These are phyloP conservation scores for Phytophthora hybrid DNA, from an alignment of 352 stramenopile species.

Conservation along the genomic window DNA sequence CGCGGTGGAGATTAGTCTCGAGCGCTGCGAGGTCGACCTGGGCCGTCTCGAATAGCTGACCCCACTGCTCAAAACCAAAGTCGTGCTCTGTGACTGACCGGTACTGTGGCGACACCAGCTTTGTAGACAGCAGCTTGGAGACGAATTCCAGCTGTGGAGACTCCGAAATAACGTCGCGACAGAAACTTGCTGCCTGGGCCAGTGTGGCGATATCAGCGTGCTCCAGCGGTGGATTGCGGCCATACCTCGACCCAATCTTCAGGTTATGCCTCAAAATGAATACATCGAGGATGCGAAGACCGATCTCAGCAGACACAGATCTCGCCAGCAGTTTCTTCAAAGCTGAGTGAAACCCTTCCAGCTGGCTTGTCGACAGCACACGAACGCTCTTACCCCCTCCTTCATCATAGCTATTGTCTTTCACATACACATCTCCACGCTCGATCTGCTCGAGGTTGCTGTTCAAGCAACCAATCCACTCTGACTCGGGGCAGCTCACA, in stretches of 20 bases:
- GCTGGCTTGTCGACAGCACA: not conserved
- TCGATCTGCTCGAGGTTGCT: not conserved
- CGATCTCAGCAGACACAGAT: not conserved
- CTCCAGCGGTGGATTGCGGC: not conserved
- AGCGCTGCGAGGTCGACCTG: not conserved
- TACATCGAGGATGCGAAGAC: not conserved
- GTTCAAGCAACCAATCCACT: not conserved
- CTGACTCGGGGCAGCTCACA: not conserved
- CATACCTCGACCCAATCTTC: not conserved
- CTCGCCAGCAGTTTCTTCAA: not conserved
- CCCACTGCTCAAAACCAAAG: not conserved
- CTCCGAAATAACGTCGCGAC: not conserved
- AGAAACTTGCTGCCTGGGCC: not conserved
- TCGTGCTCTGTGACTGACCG: not conserved
- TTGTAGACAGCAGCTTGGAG: not conserved
- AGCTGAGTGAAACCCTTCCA: not conserved
- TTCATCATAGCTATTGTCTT: not conserved
- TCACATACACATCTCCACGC: not conserved
- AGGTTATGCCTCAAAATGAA: not conserved
- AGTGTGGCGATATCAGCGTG: not conserved
- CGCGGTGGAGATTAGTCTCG: not conserved
- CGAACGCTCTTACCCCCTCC: not conserved
- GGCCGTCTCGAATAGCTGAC: not conserved
- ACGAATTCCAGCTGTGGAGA: not conserved
- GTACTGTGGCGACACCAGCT: not conserved